Conservation (phyloP, 495 filamentous ascomycete species). For the Hyaloscypha variabilis region DNA sequence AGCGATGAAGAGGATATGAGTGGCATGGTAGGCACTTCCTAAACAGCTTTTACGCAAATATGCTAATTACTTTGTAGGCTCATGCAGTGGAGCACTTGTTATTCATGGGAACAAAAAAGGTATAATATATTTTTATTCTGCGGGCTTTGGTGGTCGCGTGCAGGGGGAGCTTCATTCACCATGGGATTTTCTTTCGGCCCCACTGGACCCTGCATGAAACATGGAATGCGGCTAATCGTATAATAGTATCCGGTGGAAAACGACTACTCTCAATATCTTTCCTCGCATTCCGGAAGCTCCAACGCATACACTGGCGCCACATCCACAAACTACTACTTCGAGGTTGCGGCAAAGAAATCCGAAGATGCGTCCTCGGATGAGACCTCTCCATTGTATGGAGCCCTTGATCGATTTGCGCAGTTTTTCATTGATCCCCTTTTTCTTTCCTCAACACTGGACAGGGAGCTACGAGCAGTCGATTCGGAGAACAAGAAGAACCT, state of each 20-base stretch:
- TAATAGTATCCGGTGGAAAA: slow-evolving; percentile 89
- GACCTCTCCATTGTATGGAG: slow-evolving; percentile 78
- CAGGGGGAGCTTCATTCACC: not conserved
- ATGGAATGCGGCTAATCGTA: slow-evolving; percentile 12
- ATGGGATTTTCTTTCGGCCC: not conserved
- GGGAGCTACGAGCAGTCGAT: slow-evolving; percentile 91
- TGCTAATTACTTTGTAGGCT: slow-evolving; percentile 73
- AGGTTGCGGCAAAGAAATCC: slow-evolving; percentile 75
- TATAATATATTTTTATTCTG: slow-evolving; percentile 35
- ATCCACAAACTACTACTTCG: slow-evolving; percentile 98
- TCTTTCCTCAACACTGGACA: slow-evolving; percentile 83
- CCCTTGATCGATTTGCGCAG: slow-evolving; percentile 93
- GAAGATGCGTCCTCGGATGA: slow-evolving; percentile 46
- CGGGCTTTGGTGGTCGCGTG: not conserved
- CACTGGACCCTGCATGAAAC: not conserved
- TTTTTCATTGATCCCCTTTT: slow-evolving; percentile 96
- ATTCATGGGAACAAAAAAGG: slow-evolving; percentile 99
- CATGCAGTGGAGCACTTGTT: slow-evolving; percentile 69
- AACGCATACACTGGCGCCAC: slow-evolving; percentile 95
- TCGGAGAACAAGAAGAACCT: slow-evolving; percentile 99
- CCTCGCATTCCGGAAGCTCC: slow-evolving; percentile 83
- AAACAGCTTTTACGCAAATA: not conserved
- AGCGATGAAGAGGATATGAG: slow-evolving; percentile 73
- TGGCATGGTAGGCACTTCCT: not conserved
- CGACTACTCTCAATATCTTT: slow-evolving; percentile 91